phyloP scores from a whole-genome alignment of 139 green algal genomes.

The Coelastrella sp. region DNA sequence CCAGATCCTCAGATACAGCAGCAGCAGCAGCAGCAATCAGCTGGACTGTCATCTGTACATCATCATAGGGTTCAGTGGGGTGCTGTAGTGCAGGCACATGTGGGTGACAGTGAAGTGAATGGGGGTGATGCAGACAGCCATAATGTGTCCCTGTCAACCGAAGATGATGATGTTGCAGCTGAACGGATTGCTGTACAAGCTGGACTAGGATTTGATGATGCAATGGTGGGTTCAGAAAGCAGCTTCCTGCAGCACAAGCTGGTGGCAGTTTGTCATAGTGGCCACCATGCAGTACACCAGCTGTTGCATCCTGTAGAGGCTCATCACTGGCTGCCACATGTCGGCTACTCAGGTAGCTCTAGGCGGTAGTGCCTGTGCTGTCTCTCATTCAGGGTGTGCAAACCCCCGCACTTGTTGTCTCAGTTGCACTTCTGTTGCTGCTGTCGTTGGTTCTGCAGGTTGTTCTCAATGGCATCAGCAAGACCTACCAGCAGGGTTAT shows the following conservation, averaged over 20 bases:
- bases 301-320: no score
- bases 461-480: conserved; percentile 68
- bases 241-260: no score
- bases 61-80: no score
- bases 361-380: no score
- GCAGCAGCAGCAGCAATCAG: conserved; percentile 1
- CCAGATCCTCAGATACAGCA: no score
- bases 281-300: background rate
- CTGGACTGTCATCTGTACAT: background rate
- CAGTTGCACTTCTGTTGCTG: background rate
- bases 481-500: conserved; percentile 64
- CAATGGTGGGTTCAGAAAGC: background rate
- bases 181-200: conserved; percentile 64
- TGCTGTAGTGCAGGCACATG: background rate
- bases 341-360: no score
- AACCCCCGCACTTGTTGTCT: no score
- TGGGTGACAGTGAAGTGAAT: background rate
- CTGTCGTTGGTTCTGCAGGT: conserved; percentile 42
- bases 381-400: no score
- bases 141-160: no score
- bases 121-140: background rate
- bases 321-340: no score
- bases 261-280: no score
- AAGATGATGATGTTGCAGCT: conserved; percentile 75
- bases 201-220: background rate